These are phyloP conservation scores for Ceratocystis colombiana DNA, from an alignment of 2,329 filamentous ascomycete genomes.

Conservation along the genomic window DNA sequence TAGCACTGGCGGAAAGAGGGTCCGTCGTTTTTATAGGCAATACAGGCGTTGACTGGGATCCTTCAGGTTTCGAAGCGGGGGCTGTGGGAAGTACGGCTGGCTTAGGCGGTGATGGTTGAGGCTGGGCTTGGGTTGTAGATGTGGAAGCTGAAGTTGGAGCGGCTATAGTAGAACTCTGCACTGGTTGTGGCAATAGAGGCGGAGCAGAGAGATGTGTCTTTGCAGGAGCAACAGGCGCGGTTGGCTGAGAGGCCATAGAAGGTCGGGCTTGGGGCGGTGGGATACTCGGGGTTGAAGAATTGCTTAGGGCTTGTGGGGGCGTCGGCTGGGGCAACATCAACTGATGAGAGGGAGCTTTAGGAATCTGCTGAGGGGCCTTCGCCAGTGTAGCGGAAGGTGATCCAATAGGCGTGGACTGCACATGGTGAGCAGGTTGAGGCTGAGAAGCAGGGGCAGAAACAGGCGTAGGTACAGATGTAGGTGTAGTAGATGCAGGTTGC, in stretches of 20 bases:
- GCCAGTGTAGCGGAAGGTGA: background rate
- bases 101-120: slow-evolving; percentile 10
- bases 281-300: background rate
- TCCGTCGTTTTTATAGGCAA: slow-evolving; percentile 17
- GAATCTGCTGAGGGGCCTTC: slow-evolving; percentile 1
- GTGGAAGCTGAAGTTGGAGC: background rate
- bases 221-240: background rate
- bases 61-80: background rate
- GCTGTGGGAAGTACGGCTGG: background rate
- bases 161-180: background rate
- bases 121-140: background rate
- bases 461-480: background rate
- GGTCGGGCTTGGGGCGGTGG: slow-evolving; percentile 10
- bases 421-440: background rate
- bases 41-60: background rate
- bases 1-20: slow-evolving; percentile 23
- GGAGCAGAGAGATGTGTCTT: background rate
- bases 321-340: slow-evolving; percentile 20
- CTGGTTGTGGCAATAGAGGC: slow-evolving; percentile 14
- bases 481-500: slow-evolving; percentile 2
- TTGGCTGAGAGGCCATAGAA: background rate
- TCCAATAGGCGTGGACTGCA: background rate
- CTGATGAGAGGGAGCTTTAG: slow-evolving; percentile 16
- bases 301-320: background rate
- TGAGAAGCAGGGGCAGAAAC: background rate